Evolutionary conservation across 176 grass and related monocot species (phyloP), one percentile per base, ranked within the genome.

Genomic region (Leersia perrieri): DNA sequence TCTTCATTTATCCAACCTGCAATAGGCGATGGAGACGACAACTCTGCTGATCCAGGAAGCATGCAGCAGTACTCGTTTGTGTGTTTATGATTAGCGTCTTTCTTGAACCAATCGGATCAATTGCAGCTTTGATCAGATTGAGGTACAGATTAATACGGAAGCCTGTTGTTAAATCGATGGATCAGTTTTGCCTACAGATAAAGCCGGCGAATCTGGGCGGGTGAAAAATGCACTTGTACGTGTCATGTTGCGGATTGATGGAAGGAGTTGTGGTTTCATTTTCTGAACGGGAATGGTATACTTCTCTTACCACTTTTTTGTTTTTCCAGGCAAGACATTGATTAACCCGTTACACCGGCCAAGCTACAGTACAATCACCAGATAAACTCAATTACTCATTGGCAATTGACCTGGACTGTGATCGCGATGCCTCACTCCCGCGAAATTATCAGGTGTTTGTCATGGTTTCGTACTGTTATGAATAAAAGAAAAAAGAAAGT

Each of bases 201-300:
- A 22, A 1, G 1, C 27, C 22, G 57, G 72, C 63, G 49, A 63
- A 70, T 38, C 68, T 22, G 62, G 20, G 64, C 3, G 20, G 49
- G 16, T 31, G 85, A 61, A 81, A 76, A 49, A 2, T 32, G 27
- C 20, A 0, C 23, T 42, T 31, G 4, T 20, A 2, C 22, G 28
- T 16, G 12, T 9, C n/a, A 28, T 38, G 35, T 3, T 25, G 2
- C 0, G 34, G 20, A 55, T 16, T 58, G 9, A 58, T 58, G 40
- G 57, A 36, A 42, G 27, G 41, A 13, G 68, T 12, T 22, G 77
- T 38, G 15, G 29, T 60, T 55, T 80, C 84, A 33, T 75, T 69
- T 68, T 87, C 36, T 26, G 40, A 67, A 20, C 20, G 11, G 31
- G 27, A 34, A 47, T 47, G 44, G 45, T 51, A n/a, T n/a, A n/a